phyloP scores from a whole-genome alignment of 441 rosid species.

The Monsonia emarginata region DNA sequence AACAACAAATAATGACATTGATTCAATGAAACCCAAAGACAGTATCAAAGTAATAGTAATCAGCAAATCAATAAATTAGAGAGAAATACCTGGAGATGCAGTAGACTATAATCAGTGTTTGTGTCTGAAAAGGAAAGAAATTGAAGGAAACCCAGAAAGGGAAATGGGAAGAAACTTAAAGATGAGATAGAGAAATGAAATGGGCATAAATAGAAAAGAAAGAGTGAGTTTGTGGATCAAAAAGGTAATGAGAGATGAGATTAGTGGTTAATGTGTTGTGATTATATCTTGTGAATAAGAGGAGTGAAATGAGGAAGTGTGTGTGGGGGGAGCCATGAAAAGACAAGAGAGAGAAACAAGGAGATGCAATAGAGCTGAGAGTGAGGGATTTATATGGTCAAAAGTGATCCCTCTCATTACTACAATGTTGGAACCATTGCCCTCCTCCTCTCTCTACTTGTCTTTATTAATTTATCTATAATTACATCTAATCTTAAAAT shows the following conservation, averaged over 20 bases:
- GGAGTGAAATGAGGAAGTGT: neutral
- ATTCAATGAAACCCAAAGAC: too few relatives aligned
- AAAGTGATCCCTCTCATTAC: neutral
- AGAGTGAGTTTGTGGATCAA: neutral
- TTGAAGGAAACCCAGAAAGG: neutral
- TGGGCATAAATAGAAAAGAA: neutral
- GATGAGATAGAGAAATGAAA: neutral
- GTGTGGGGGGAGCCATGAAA: neutral
- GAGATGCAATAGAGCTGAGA: conserved; percentile 8
- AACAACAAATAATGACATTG: too few relatives aligned
- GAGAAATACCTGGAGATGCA: too few relatives aligned
- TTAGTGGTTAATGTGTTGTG: too few relatives aligned
- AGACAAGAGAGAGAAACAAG: neutral
- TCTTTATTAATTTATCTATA: too few relatives aligned
- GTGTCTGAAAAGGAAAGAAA: neutral
- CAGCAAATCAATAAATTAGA: too few relatives aligned
- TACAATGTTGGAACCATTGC: too few relatives aligned
- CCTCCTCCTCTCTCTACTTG: neutral
- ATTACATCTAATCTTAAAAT: too few relatives aligned
- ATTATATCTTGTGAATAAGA: too few relatives aligned
- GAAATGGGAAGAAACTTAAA: neutral
- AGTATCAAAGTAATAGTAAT: too few relatives aligned
- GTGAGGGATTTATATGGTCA: conserved; percentile 6
- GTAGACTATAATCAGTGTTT: too few relatives aligned
- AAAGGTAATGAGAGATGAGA: too few relatives aligned